Evolutionary conservation across 129 eudicot genomes (phyloP).

Genomic region (Chrysanthemum lavandulifolium): DNA sequence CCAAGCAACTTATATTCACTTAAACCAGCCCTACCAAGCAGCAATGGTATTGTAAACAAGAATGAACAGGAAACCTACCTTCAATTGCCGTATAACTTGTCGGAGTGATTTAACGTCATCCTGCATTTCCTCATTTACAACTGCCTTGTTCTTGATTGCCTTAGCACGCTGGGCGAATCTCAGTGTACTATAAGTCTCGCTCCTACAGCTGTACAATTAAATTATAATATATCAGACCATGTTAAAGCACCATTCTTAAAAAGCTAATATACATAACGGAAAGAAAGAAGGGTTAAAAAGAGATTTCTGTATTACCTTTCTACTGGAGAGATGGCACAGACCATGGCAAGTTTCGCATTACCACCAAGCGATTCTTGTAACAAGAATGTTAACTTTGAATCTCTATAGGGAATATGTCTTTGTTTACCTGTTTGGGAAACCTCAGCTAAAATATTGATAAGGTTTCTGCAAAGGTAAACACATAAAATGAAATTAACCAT

Average conservation of each 20-base stretch:
- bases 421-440: constrained; percentile 97
- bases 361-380: constrained; percentile 98
- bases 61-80: constrained; percentile 36
- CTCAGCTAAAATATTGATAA: constrained; percentile 91
- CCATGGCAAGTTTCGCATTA: constrained; percentile 94
- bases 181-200: constrained; percentile 89
- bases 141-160: constrained; percentile 93
- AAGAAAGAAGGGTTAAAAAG: not conserved
- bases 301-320: constrained; percentile 49
- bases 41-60: not conserved
- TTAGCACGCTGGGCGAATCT: constrained; percentile 98
- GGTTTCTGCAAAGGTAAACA: constrained; percentile 50
- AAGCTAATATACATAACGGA: not conserved
- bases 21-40: not conserved
- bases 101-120: constrained; percentile 87
- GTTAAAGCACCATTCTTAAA: not conserved
- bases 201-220: constrained; percentile 69
- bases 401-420: constrained; percentile 95
- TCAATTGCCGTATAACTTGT: constrained; percentile 77
- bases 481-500: constrained; percentile 10
- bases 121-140: constrained; percentile 85
- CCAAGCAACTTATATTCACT: no score
- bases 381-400: constrained; percentile 90
- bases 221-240: constrained; percentile 14
- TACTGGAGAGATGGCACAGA: constrained; percentile 94